Evolutionary conservation across 1,284 basidiomycete genomes (phyloP).

Genomic region (Sanghuangporus sanghuang): DNA sequence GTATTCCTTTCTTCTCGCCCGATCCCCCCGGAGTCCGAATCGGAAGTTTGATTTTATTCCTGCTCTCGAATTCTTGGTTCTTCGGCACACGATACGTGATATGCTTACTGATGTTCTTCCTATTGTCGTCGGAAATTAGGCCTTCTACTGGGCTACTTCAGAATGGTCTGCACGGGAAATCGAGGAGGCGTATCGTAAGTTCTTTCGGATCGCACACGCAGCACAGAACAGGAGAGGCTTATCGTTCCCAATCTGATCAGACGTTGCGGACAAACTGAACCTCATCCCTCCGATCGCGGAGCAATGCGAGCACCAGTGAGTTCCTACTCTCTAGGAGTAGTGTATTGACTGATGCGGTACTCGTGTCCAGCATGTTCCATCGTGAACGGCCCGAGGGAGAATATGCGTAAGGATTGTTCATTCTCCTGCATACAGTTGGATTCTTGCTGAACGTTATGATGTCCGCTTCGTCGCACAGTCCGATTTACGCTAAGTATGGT

Average conservation of each 20-base stretch:
- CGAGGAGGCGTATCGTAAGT: slow-evolving; percentile 65
- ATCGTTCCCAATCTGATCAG: slow-evolving; percentile 26
- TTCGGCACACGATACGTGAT: no score
- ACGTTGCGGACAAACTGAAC: slow-evolving; percentile 65
- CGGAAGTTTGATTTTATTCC: no score
- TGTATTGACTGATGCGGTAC: background rate
- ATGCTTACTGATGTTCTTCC: no score
- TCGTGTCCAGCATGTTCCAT: slow-evolving; percentile 50
- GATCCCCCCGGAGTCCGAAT: no score
- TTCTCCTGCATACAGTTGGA: background rate
- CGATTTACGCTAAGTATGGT: slow-evolving; percentile 57
- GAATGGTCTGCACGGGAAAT: slow-evolving; percentile 77
- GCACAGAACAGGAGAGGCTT: background rate
- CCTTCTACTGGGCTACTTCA: slow-evolving; percentile 73
- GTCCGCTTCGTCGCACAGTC: slow-evolving; percentile 28
- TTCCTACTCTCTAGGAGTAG: background rate
- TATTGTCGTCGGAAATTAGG: slow-evolving; percentile 29
- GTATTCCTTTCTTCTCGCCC: background rate
- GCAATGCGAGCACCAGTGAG: slow-evolving; percentile 69
- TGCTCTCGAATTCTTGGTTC: no score
- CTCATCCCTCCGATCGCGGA: slow-evolving; percentile 75
- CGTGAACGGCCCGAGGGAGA: slow-evolving; percentile 78
- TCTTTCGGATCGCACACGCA: background rate
- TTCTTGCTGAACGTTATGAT: background rate
- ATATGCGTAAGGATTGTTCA: slow-evolving; percentile 48